Evolutionary conservation across 2,329 filamentous ascomycete genomes (phyloP), one percentile per base, ranked within the genome.

Genomic region (Trichoderma afroharzianum): DNA sequence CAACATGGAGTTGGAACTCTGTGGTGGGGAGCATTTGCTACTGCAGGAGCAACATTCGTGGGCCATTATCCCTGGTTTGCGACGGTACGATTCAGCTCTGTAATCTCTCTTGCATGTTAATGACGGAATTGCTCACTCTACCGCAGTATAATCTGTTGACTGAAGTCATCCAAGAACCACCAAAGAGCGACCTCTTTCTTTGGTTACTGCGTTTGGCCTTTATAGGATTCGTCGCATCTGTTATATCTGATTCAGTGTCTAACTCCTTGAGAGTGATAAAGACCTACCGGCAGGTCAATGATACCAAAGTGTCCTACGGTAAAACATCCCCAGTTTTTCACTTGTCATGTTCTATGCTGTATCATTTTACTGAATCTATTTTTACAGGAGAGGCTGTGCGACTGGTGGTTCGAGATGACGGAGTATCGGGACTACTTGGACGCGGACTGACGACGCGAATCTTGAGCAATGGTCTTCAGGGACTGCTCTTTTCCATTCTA

Each of bases 61-160:
- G 84, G 84, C 3, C 82, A 86, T 63, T 86, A 86, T 53, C 84
- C 84, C 4, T 86, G 84, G 84, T 86, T 85, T 71, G 84, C 83
- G 11, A 86, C 84, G 0, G 83, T 84, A 74, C 63, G 79, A 4
- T 28, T 28, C n/a, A 8, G 2, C 18, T 39, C 32, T 1, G 14
- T 3, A n/a, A 4, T 12, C 0, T 15, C 15, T 18, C 14, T 36
- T 47, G 7, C 4, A 26, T 8, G 7, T 32, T 9, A 30, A 43
- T 21, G 8, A 68, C 39, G 3, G 0, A 53, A 14, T 21, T 2
- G 28, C 62, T 76, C 3, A 76, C 36, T 7, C 0, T 39, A 0
- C 14, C 9, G 18, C 57, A 85, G 82, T 85, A 86, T 73, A 85
- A 86, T 66, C 81, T 79, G 53, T 74, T 86, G 18, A 77, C 79